Percentiles rank a stretch among this genome's conserved stretches.
These are phyloP conservation scores for Pleodorina starrii DNA, from an alignment of 139 green algal species.

Conservation along the genomic window DNA sequence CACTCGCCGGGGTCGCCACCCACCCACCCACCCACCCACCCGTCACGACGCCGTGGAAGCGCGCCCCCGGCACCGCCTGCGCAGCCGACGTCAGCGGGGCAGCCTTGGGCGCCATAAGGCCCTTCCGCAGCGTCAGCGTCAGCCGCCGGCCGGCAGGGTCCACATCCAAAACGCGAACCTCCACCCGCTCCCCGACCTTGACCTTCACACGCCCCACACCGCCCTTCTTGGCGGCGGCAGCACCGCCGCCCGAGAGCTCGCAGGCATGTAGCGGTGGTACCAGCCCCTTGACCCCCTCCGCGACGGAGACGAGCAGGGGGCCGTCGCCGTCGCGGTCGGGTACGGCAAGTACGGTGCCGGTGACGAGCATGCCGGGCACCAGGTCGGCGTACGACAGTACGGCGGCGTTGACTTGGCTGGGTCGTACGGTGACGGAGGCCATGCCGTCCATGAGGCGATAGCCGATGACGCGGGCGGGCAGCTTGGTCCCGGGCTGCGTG, in stretches of 20 bases:
- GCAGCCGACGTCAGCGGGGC: slow-evolving; percentile 61
- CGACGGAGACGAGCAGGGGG: slow-evolving; percentile 46
- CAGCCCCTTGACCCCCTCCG: slow-evolving; percentile 36
- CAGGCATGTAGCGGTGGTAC: slow-evolving; percentile 68
- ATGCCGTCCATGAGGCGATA: slow-evolving; percentile 90
- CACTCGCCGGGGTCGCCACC: too few species aligned
- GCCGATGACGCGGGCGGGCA: slow-evolving; percentile 85
- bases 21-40: slow-evolving; percentile 71
- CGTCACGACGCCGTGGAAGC: slow-evolving; percentile 88
- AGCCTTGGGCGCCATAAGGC: slow-evolving; percentile 85
- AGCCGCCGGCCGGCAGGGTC: slow-evolving; percentile 65
- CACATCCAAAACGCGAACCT: slow-evolving; percentile 71
- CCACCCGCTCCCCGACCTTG: slow-evolving; percentile 73
- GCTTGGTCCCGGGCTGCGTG: slow-evolving; percentile 60
- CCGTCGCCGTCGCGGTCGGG: slow-evolving; percentile 22
- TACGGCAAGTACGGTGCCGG: slow-evolving; percentile 31
- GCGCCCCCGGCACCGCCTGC: slow-evolving; percentile 75
- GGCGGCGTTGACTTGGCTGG: slow-evolving; percentile 52
- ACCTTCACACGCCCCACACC: slow-evolving; percentile 63
- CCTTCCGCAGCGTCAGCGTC: slow-evolving; percentile 88
- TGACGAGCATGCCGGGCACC: slow-evolving; percentile 48
- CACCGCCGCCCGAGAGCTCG: slow-evolving; percentile 49
- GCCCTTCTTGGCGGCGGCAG: slow-evolving; percentile 30
- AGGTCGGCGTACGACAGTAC: slow-evolving; percentile 59
- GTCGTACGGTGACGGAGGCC: slow-evolving; percentile 66